These are phyloP conservation scores for Golovinomyces cichoracearum DNA, from an alignment of 2,329 filamentous ascomycete genomes.

Conservation along the genomic window DNA sequence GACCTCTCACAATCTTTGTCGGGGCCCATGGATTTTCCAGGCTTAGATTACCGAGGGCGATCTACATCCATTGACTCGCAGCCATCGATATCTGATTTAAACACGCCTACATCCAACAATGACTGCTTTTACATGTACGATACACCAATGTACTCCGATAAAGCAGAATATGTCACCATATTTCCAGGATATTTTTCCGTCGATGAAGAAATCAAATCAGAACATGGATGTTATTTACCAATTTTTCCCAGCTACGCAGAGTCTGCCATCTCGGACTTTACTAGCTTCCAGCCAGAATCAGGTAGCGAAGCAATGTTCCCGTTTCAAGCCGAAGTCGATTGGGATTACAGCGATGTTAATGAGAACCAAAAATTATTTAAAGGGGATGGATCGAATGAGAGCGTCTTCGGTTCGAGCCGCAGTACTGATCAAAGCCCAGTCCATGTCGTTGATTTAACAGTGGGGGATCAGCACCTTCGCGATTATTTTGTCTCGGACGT, in stretches of 20 bases:
- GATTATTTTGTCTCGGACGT: slow-evolving; percentile 82
- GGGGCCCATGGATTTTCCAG: slow-evolving; percentile 56
- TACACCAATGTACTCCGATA: slow-evolving; percentile 23
- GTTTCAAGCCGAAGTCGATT: slow-evolving; percentile 29
- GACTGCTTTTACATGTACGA: background rate
- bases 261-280: slow-evolving; percentile 77
- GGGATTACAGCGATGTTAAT: slow-evolving; percentile 50
- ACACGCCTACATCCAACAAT: slow-evolving; percentile 24
- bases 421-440: slow-evolving; percentile 21
- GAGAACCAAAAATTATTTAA: slow-evolving; percentile 36
- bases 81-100: slow-evolving; percentile 48
- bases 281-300: slow-evolving; percentile 62
- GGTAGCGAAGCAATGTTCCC: slow-evolving; percentile 38
- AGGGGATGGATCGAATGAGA: slow-evolving; percentile 41
- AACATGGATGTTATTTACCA: slow-evolving; percentile 74
- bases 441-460: slow-evolving; percentile 54
- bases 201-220: slow-evolving; percentile 21
- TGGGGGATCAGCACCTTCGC: slow-evolving; percentile 61
- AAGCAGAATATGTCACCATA: slow-evolving; percentile 35
- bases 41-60: slow-evolving; percentile 44
- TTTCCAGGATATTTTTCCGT: slow-evolving; percentile 23
- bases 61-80: slow-evolving; percentile 62
- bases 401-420: slow-evolving; percentile 63
- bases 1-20: slow-evolving; percentile 59
- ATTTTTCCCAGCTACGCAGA: slow-evolving; percentile 65